These are phyloP conservation scores for Maudiozyma serrabonitensis DNA, from an alignment of 805 yeast species.

Conservation along the genomic window DNA sequence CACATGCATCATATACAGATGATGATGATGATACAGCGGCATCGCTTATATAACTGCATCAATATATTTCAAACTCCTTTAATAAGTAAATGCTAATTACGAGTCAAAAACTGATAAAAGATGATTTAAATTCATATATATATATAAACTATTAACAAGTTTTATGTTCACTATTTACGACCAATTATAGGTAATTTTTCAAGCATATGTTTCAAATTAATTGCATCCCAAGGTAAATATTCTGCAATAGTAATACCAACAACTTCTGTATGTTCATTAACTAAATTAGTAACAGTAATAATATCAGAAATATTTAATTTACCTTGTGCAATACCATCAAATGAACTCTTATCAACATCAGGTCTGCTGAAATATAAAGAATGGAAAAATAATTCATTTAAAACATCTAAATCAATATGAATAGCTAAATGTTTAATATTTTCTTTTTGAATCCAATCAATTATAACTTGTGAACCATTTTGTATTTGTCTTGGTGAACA, in stretches of 20 bases:
- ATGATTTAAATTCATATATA: too few relatives aligned
- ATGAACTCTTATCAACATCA: not conserved
- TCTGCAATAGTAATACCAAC: constrained; percentile 1
- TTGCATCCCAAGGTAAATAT: constrained; percentile 1
- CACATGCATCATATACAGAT: not conserved
- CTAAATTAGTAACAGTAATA: not conserved
- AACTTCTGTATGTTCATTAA: not conserved
- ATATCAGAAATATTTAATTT: not conserved
- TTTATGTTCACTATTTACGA: not conserved
- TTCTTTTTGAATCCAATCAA: not conserved
- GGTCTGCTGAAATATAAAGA: not conserved
- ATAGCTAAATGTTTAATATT: not conserved
- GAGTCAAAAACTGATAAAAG: not conserved
- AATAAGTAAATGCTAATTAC: not conserved
- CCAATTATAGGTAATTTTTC: not conserved
- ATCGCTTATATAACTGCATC: not conserved
- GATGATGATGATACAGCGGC: not conserved
- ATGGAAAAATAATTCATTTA: not conserved
- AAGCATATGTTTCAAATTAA: not conserved
- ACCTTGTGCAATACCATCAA: constrained; percentile 2
- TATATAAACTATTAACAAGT: too few relatives aligned
- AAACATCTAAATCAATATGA: constrained; percentile 1
- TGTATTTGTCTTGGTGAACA: not conserved
- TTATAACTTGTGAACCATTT: not conserved
- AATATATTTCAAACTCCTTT: too few relatives aligned